Evolutionary conservation across 306 rosid species (phyloP).

Genomic region (Biancaea sappan): DNA sequence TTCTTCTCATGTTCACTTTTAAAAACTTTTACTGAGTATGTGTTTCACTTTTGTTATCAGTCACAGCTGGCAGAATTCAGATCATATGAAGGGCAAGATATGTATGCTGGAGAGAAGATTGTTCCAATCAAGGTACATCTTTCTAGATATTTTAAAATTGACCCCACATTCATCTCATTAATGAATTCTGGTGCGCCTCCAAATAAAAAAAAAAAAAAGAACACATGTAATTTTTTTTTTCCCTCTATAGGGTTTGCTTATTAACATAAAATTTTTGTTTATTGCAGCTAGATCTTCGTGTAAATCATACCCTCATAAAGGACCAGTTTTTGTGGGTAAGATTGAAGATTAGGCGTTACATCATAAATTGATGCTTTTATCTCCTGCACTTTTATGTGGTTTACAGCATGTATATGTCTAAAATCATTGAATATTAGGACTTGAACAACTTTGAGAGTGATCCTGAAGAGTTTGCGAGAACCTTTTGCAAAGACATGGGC

Average conservation of each 20-base stretch:
- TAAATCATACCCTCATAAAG: constrained; percentile 81
- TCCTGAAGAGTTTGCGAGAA: constrained; percentile 92
- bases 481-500: constrained; percentile 80
- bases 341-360: constrained; percentile 11
- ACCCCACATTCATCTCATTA: not conserved
- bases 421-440: constrained; percentile 56
- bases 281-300: constrained; percentile 88
- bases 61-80: constrained; percentile 79
- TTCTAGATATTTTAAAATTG: not conserved
- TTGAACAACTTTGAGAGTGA: constrained; percentile 94
- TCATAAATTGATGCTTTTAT: constrained; percentile 18
- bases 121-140: constrained; percentile 78
- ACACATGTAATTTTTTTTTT: not conserved
- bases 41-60: constrained; percentile 46
- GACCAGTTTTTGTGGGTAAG: constrained; percentile 97
- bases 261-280: not conserved
- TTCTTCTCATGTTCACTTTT: not conserved
- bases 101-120: constrained; percentile 86
- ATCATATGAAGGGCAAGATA: constrained; percentile 86
- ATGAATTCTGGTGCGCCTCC: not conserved
- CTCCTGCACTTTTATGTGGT: constrained; percentile 18
- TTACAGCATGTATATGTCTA: constrained; percentile 23
- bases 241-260: not conserved
- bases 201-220: not conserved
- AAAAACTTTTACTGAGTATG: not conserved